phyloP scores from a whole-genome alignment of 2,329 filamentous ascomycete species.

The Ophiostoma pallidulum region DNA sequence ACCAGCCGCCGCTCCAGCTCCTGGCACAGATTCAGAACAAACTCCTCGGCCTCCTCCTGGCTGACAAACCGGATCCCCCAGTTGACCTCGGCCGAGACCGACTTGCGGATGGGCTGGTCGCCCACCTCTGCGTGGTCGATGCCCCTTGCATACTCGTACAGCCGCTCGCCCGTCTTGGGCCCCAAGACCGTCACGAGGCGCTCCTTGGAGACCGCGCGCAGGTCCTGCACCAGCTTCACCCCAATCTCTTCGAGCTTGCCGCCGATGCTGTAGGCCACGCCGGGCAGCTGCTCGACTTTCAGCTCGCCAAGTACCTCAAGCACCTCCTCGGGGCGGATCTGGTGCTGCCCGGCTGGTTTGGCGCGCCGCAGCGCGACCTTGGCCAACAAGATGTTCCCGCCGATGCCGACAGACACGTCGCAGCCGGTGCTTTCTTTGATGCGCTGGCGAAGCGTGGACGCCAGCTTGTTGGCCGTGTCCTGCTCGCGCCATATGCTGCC shows the following conservation, averaged over 20 bases:
- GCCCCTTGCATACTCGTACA: slow-evolving; percentile 84
- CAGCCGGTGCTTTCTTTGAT: slow-evolving; percentile 72
- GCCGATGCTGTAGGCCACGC: slow-evolving; percentile 84
- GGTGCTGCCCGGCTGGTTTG: slow-evolving; percentile 88
- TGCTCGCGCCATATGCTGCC: slow-evolving; percentile 69
- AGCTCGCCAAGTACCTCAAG: slow-evolving; percentile 68
- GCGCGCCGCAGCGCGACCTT: slow-evolving; percentile 85
- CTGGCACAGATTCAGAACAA: slow-evolving; percentile 72
- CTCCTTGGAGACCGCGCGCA: slow-evolving; percentile 69
- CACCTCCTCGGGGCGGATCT: slow-evolving; percentile 73
- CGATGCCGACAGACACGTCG: slow-evolving; percentile 86
- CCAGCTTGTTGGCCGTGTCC: slow-evolving; percentile 64
- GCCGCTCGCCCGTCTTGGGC: slow-evolving; percentile 83
- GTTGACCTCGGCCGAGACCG: slow-evolving; percentile 92
- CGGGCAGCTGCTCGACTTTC: slow-evolving; percentile 72
- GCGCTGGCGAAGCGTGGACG: slow-evolving; percentile 52
- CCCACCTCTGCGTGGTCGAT: slow-evolving; percentile 82
- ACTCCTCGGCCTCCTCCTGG: slow-evolving; percentile 88
- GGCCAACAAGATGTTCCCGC: slow-evolving; percentile 79
- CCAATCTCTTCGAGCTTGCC: slow-evolving; percentile 82
- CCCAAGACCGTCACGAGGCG: slow-evolving; percentile 64
- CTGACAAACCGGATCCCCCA: slow-evolving; percentile 95
- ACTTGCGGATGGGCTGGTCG: slow-evolving; percentile 77
- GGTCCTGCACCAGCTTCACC: slow-evolving; percentile 71
- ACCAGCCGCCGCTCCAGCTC: slow-evolving; percentile 74